Evolutionary conservation across 768 basidiomycete species (phyloP).

Genomic region (Pholiota microspora): DNA sequence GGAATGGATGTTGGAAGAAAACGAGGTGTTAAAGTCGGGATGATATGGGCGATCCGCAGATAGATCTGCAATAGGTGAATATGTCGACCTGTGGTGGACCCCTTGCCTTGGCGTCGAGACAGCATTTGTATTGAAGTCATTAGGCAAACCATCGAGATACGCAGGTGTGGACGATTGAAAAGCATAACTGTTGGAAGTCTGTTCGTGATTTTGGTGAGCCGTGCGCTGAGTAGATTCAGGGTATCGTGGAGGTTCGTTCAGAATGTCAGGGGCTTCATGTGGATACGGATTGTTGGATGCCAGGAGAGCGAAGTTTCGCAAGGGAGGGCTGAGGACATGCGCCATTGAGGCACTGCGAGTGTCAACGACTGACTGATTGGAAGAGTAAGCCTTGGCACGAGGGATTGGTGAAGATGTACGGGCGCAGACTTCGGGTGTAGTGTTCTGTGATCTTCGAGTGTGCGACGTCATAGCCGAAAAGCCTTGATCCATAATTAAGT

Average conservation of each 20-base stretch:
- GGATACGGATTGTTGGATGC: background rate
- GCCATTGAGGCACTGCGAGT: background rate
- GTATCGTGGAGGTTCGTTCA: background rate
- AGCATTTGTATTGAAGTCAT: background rate
- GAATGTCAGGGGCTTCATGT: background rate
- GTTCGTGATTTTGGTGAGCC: background rate
- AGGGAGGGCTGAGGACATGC: background rate
- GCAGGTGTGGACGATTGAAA: background rate
- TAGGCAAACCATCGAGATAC: background rate
- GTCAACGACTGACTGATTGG: background rate
- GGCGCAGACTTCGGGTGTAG: background rate
- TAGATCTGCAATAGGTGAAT: background rate
- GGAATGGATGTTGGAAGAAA: background rate
- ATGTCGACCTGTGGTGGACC: background rate
- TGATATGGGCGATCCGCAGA: background rate
- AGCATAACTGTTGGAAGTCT: background rate
- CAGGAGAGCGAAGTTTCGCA: background rate
- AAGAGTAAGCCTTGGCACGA: background rate
- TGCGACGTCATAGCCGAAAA: background rate
- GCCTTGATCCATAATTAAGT: background rate
- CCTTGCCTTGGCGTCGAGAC: background rate
- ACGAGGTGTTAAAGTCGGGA: background rate
- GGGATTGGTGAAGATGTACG: background rate
- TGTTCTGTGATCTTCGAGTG: background rate
- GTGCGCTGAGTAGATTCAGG: constrained; percentile 4